phyloP scores from a whole-genome alignment of 805 yeast species.

The Kluyveromyces siamensis region DNA sequence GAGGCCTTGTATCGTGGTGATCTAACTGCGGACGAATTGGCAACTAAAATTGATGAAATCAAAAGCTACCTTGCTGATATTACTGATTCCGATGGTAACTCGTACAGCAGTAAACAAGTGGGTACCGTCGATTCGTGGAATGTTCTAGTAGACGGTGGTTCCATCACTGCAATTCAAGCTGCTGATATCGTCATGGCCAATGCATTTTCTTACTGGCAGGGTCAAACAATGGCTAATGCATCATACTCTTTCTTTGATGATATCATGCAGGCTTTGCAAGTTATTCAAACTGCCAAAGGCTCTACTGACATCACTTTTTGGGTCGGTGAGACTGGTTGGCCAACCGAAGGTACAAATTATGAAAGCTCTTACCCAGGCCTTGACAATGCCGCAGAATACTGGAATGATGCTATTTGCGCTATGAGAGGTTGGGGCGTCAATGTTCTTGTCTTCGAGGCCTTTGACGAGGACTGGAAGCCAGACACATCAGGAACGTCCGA shows the following conservation, averaged over 20 bases:
- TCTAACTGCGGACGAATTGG: constrained; percentile 65
- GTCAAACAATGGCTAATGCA: constrained; percentile 75
- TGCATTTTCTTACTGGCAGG: constrained; percentile 99
- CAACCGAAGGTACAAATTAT: constrained; percentile 71
- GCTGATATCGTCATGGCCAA: constrained; percentile 85
- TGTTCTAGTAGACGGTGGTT: constrained; percentile 70
- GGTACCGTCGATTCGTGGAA: constrained; percentile 98
- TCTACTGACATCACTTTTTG: constrained; percentile 78
- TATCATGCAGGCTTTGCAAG: constrained; percentile 93
- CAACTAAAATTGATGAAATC: constrained; percentile 53
- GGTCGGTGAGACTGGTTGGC: constrained; percentile 99
- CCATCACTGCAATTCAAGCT: constrained; percentile 62
- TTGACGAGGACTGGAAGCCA: constrained; percentile 96
- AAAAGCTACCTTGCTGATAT: constrained; percentile 51
- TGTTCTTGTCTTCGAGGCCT: constrained; percentile 88
- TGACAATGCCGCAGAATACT: constrained; percentile 67
- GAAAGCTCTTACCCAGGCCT: constrained; percentile 60
- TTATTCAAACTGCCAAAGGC: constrained; percentile 80
- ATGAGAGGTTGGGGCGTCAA: constrained; percentile 94
- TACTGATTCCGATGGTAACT: constrained; percentile 71
- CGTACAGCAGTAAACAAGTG: constrained; percentile 63
- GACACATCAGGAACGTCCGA: constrained; percentile 74
- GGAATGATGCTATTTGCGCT: constrained; percentile 86
- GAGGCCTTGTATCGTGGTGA: constrained; percentile 93
- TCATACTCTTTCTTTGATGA: constrained; percentile 92